Evolutionary conservation across 2,329 filamentous ascomycete genomes (phyloP).

Genomic region (Colletotrichum cuscutae): DNA sequence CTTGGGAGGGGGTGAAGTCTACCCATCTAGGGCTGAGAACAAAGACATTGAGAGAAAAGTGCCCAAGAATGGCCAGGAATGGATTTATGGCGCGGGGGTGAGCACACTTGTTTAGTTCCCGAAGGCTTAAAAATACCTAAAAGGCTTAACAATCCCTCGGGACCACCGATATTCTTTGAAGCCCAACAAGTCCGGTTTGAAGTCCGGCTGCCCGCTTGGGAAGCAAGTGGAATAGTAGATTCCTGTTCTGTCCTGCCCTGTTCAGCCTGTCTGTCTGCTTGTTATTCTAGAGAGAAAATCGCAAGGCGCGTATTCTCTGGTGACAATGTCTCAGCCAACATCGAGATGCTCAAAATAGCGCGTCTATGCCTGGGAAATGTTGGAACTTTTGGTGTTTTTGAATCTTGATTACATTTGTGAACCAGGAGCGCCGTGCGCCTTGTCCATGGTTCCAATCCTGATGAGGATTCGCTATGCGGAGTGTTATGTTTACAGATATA

Average conservation of each 20-base stretch:
- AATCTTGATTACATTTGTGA: not conserved
- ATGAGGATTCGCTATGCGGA: not conserved
- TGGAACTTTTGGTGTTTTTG: not conserved
- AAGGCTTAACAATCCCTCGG: not conserved
- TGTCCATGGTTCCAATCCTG: not conserved
- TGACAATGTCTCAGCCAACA: not conserved
- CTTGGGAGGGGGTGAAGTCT: not conserved
- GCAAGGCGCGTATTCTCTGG: not conserved
- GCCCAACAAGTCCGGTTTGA: not conserved
- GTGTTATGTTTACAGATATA: not conserved
- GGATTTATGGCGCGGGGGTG: not conserved
- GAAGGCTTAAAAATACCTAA: not conserved
- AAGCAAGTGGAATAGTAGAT: too few species aligned
- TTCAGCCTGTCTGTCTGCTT: too few species aligned
- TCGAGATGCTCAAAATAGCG: not conserved
- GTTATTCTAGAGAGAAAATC: not conserved
- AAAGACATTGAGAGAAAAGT: not conserved
- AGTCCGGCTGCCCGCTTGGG: not conserved
- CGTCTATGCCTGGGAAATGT: not conserved
- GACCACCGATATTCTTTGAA: not conserved
- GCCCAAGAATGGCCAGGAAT: not conserved
- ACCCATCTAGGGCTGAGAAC: not conserved
- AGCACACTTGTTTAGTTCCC: not conserved
- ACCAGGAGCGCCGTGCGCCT: not conserved
- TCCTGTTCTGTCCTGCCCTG: too few species aligned